A percentile compares a stretch with the other conserved stretches of the same genome.
These are phyloP conservation scores for Sisymbrium irio DNA, from an alignment of 345 rosid genomes.

Conservation along the genomic window DNA sequence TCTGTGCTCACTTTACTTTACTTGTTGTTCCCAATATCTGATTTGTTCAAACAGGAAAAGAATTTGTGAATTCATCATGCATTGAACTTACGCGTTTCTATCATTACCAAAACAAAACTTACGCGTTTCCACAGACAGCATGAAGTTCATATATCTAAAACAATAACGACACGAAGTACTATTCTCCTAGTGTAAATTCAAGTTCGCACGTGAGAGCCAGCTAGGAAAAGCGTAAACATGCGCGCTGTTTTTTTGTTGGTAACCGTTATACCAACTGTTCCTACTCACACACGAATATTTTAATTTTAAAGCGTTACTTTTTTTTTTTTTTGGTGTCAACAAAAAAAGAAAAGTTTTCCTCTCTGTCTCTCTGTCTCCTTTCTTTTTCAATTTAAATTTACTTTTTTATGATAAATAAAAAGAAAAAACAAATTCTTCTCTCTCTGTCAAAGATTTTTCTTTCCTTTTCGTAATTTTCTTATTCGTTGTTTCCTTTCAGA, in stretches of 20 bases:
- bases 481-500: slow-evolving; percentile 25
- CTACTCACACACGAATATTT: neutral
- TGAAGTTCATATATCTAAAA: neutral
- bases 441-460: slow-evolving; percentile 16
- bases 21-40: neutral
- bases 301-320: neutral
- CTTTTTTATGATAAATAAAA: neutral
- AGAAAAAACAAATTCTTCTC: neutral
- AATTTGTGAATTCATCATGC: neutral
- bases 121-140: neutral
- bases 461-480: neutral
- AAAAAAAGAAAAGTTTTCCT: neutral
- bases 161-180: slow-evolving; percentile 8
- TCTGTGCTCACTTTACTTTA: neutral
- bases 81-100: neutral
- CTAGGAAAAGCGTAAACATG: slow-evolving; percentile 19
- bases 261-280: slow-evolving; percentile 20
- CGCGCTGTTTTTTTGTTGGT: slow-evolving; percentile 27
- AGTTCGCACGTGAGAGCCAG: slow-evolving; percentile 14
- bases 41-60: neutral
- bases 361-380: neutral
- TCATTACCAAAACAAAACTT: no score
- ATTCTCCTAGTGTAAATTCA: neutral
- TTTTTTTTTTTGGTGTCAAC: neutral
- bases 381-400: neutral